Evolutionary conservation across 176 grass and related monocot genomes (phyloP), one percentile per base, ranked within the genome.

Genomic region (Lolium rigidum): DNA sequence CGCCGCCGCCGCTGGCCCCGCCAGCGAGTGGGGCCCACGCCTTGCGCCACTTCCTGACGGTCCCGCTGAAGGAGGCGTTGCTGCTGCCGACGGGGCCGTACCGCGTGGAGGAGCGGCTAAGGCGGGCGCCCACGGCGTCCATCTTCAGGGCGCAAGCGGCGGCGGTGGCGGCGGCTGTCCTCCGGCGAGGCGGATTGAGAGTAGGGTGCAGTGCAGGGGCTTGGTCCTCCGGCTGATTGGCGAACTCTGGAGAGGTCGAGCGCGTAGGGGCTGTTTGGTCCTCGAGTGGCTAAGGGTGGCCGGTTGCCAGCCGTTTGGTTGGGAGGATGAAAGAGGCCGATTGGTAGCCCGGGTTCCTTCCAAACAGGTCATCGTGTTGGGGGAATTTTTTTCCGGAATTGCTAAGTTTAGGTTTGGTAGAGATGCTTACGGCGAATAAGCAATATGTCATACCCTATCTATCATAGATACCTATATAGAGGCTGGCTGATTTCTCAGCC

Each of bases 11-110:
- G 63, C 57, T 35, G 6, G 26, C 63, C 1, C 65, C 78, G 57
- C 76, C 52, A 18, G 79, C 46, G 86, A 95, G 86, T 21, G 93
- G 90, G 59, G 90, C 71, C 93, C 90, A 95, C 39, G 78, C 85
- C 93, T 95, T 95, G 76, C 87, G 91, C 93, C 93, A 95, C 83
- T 92, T 92, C 88, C 93, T 48, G 72, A 95, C 93, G 57, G 93
- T 86, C 15, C 90, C 93, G 76, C 83, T 95, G 82, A 95, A 95
- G 76, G 87, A 81, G 50, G 93, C 51, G 9, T 71, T 77, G 85
- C 71, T 88, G 69, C 79, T 91, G 68, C 49, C 70, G 16, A 92
- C 55, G 18, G 93, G 90, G 17, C 93, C 93, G 80, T 95, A 95
- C 22, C 93, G 90, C 39, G 93, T 95, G 28, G 93, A 95, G 48